A percentile compares a stretch with the other conserved stretches of the same genome.
Conservation (phyloP, 306 rosid species). For the Quillaja saponaria region DNA sequence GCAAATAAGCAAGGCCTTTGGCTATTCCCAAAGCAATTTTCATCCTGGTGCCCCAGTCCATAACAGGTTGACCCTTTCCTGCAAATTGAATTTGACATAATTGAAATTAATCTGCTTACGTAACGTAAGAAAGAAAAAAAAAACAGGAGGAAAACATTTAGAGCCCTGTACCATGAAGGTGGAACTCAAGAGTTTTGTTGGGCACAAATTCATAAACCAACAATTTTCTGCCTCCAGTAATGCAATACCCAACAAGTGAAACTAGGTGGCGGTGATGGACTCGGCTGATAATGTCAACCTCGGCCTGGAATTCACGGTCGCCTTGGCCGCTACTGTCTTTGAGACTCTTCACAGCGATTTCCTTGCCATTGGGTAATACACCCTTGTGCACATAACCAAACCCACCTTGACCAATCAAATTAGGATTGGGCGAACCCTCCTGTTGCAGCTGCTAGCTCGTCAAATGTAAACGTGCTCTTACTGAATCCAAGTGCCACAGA, state of each 20-base stretch:
- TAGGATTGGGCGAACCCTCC: slow-evolving; percentile 47
- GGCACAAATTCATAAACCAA: slow-evolving; percentile 83
- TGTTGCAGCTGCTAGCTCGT: slow-evolving; percentile 64
- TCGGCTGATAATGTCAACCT: slow-evolving; percentile 83
- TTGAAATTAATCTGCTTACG: not conserved
- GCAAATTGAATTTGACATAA: slow-evolving; percentile 4
- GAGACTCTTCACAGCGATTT: slow-evolving; percentile 79
- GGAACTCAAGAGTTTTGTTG: slow-evolving; percentile 74
- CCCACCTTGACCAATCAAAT: slow-evolving; percentile 80
- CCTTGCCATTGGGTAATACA: slow-evolving; percentile 83
- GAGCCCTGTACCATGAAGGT: slow-evolving; percentile 69
- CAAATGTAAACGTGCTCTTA: slow-evolving; percentile 67
- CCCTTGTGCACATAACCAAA: slow-evolving; percentile 85
- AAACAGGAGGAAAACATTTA: not conserved
- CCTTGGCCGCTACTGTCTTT: slow-evolving; percentile 68
- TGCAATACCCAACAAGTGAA: slow-evolving; percentile 79
- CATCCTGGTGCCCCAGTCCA: slow-evolving; percentile 71
- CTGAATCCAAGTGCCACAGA: slow-evolving; percentile 66
- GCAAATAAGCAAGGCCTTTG: slow-evolving; percentile 92
- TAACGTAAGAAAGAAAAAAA: not conserved
- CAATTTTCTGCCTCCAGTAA: slow-evolving; percentile 44
- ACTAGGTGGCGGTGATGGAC: slow-evolving; percentile 95
- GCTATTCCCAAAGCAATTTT: slow-evolving; percentile 81
- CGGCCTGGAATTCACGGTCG: slow-evolving; percentile 70
- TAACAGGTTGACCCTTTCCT: slow-evolving; percentile 50